Base-by-base conservation (phyloP, 345 rosid species). In the Populus pruinosa region DNA sequence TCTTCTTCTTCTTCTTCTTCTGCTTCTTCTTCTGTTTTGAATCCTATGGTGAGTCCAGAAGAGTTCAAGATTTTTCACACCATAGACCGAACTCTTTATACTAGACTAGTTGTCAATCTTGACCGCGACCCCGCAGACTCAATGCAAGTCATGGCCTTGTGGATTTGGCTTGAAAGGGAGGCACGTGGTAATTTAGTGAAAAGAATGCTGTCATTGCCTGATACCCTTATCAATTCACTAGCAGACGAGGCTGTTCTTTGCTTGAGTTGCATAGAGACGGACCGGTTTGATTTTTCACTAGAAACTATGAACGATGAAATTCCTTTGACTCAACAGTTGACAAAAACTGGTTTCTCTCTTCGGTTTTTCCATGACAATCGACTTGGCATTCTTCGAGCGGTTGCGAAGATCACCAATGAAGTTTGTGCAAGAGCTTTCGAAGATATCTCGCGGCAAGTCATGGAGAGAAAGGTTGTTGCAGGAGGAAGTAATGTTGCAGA, bases 151-250 rank as follows among this genome's bases (percentile, higher is more conserved):
- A 78, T 91, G 88, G 92, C 89, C 3, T 72, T 91, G 5, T 84
- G 87, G 86, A 38, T 93, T 14, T 93, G 85, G 87, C 87, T 93
- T 3, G 98, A 93, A 78, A 78, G 82, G 21, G 44, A 79, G 10
- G 68, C 78, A 1, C 43, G 44, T 38, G 69, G 50, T 13, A 29
- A 82, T 71, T 65, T 90, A 13, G 83, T 91, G 50, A n/a, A 23
- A 27, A 38, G 38, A 8, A 31, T 88, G 38, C 9, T 77, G 65
- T n/a, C 68, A 4, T 69, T 78, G 47, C 87, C 92, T 0, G 90
- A 88, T 43, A 2, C 53, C 13, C 14, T 83, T 36, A 16, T 90
- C 74, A 74, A 72, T 33, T 23, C 76, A 5, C 69, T 93, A 6
- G 92, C 87, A 38, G 83, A 88, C 4, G 98, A 93, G 77, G 86